A percentile compares a stretch with the other conserved stretches of the same genome.
Evolutionary conservation across 768 basidiomycete genomes (phyloP).

Genomic region (Leccinum longicurvipes): DNA sequence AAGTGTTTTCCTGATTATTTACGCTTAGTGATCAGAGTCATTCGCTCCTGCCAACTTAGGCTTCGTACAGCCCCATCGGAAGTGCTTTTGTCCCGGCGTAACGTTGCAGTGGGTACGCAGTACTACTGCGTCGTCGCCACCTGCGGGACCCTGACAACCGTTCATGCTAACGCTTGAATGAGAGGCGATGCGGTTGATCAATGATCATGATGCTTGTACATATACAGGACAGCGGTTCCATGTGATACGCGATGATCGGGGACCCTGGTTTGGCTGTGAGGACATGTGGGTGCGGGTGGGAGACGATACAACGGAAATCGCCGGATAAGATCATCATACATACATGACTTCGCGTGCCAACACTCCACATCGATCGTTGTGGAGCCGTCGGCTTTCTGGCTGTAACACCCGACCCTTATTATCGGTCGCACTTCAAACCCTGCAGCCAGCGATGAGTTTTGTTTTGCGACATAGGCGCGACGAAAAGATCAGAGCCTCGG

Average conservation of each 20-base stretch:
- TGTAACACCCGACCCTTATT: too few species aligned
- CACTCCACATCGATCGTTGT: too few species aligned
- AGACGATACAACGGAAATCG: neutral
- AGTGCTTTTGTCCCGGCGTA: too few species aligned
- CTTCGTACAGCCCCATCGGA: too few species aligned
- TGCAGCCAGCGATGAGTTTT: too few species aligned
- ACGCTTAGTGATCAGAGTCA: neutral
- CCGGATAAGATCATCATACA: neutral
- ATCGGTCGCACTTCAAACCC: too few species aligned
- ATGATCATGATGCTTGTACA: neutral
- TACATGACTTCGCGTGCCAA: too few species aligned
- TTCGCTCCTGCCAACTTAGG: too few species aligned
- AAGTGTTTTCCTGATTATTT: neutral
- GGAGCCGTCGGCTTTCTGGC: neutral
- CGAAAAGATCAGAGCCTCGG: too few species aligned
- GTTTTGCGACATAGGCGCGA: too few species aligned
- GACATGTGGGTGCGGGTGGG: neutral
- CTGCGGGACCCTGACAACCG: neutral
- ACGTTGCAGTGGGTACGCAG: too few species aligned
- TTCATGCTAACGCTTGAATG: neutral
- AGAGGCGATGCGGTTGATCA: neutral
- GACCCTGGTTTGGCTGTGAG: neutral
- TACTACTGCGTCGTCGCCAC: neutral
- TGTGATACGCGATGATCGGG: neutral
- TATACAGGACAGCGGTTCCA: neutral